These are phyloP conservation scores for Samsoniella hepiali DNA, from an alignment of 2,329 filamentous ascomycete genomes.

Conservation along the genomic window DNA sequence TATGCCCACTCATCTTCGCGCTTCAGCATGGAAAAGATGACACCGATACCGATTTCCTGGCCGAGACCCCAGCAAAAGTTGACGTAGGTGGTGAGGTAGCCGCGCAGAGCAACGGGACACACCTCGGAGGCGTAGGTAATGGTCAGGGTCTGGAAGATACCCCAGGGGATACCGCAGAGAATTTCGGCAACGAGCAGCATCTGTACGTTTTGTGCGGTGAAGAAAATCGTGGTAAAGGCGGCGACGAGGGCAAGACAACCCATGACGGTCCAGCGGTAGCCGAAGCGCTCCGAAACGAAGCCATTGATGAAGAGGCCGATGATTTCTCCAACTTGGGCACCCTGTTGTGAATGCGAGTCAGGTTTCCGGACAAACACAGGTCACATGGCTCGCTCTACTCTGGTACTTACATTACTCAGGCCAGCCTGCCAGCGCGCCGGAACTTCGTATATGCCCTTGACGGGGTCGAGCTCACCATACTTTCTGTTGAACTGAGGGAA, in stretches of 20 bases:
- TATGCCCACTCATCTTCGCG: conserved; percentile 67
- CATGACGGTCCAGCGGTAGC: conserved; percentile 65
- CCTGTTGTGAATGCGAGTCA: conserved; percentile 32
- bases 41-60: conserved; percentile 70
- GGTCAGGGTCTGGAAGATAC: conserved; percentile 56
- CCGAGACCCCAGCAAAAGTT: conserved; percentile 78
- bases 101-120: conserved; percentile 67
- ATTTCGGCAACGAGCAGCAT: conserved; percentile 60
- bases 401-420: conserved; percentile 47
- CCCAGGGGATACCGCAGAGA: conserved; percentile 60
- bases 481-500: conserved; percentile 57
- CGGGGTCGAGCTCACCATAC: conserved; percentile 40
- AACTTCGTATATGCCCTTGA: conserved; percentile 48
- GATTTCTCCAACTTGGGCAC: conserved; percentile 60
- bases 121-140: conserved; percentile 70
- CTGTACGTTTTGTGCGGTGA: conserved; percentile 59
- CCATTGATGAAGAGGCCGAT: conserved; percentile 66
- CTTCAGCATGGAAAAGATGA: conserved; percentile 64
- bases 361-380: neutral
- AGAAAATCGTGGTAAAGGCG: conserved; percentile 61
- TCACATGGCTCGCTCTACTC: neutral
- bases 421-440: conserved; percentile 61
- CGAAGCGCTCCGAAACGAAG: conserved; percentile 62
- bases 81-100: conserved; percentile 70
- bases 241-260: conserved; percentile 51